These are phyloP conservation scores for Teratosphaeria epicoccoides DNA, from an alignment of 2,329 filamentous ascomycete genomes.

Conservation along the genomic window DNA sequence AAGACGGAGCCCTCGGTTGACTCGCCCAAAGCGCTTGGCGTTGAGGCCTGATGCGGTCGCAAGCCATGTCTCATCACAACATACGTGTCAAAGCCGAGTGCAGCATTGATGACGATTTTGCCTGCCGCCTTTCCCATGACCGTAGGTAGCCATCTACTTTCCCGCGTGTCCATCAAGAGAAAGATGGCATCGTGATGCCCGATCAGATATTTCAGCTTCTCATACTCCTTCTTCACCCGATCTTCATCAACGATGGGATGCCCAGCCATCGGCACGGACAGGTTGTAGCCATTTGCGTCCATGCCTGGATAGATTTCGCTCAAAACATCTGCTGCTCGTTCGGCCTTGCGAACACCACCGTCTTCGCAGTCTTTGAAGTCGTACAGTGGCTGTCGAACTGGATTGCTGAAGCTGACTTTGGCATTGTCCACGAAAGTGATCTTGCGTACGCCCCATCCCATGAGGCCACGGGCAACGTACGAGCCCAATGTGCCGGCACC, in stretches of 20 bases:
- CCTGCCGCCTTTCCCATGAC: constrained; percentile 87
- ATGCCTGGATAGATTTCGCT: constrained; percentile 85
- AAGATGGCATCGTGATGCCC: constrained; percentile 85
- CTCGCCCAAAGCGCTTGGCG: constrained; percentile 7
- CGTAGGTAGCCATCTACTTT: constrained; percentile 90
- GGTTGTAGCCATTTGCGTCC: constrained; percentile 64
- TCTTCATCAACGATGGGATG: constrained; percentile 70
- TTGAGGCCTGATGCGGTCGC: constrained; percentile 27
- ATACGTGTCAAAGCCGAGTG: constrained; percentile 90
- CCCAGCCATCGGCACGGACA: constrained; percentile 91
- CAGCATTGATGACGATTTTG: constrained; percentile 95
- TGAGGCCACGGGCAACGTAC: constrained; percentile 81
- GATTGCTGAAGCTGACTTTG: constrained; percentile 88
- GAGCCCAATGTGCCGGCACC: constrained; percentile 89
- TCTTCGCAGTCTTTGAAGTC: constrained; percentile 78
- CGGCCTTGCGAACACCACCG: constrained; percentile 75
- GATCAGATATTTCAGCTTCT: constrained; percentile 62
- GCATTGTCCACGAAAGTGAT: constrained; percentile 96
- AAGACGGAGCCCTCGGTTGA: constrained; percentile 14
- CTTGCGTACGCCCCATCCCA: constrained; percentile 92
- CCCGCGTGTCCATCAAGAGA: constrained; percentile 95
- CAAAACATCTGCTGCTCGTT: constrained; percentile 67
- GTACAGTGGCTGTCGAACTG: constrained; percentile 87
- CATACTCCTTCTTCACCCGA: constrained; percentile 62
- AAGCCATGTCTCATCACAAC: constrained; percentile 94